A percentile compares a stretch with the other conserved stretches of the same genome.
phyloP scores from a whole-genome alignment of 164 flowering plant genomes.

The Tetracentron sinense region DNA sequence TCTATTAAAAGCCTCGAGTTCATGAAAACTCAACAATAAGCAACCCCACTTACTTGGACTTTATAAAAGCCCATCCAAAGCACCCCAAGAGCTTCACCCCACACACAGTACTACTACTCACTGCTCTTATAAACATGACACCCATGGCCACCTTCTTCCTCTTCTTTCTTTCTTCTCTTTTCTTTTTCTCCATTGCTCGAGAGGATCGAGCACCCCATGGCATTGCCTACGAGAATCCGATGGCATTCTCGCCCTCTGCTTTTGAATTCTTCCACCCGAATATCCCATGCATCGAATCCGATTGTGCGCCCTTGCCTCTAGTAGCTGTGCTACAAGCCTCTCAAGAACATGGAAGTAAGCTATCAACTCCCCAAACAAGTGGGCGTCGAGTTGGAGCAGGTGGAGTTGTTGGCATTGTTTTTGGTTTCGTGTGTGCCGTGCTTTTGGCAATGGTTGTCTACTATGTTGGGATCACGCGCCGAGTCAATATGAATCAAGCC shows the following conservation, averaged over 20 bases:
- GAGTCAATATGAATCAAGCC: slow-evolving; percentile 28
- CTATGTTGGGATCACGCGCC: slow-evolving; percentile 36
- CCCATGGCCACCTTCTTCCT: slow-evolving; percentile 17
- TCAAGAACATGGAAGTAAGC: slow-evolving; percentile 32
- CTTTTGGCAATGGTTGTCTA: slow-evolving; percentile 53
- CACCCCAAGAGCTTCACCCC: slow-evolving; percentile 8
- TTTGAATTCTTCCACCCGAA: slow-evolving; percentile 70
- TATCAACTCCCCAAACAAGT: slow-evolving; percentile 11
- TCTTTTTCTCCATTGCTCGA: slow-evolving; percentile 29
- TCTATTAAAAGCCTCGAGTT: slow-evolving; percentile 26
- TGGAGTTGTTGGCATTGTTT: slow-evolving; percentile 47
- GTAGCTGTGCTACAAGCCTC: slow-evolving; percentile 47
- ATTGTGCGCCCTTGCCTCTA: slow-evolving; percentile 44
- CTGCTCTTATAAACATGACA: slow-evolving; percentile 20
- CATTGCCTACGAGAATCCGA: slow-evolving; percentile 50
- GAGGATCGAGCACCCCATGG: slow-evolving; percentile 65
- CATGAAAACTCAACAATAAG: slow-evolving; percentile 48
- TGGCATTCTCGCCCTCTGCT: slow-evolving; percentile 65
- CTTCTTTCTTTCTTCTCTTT: slow-evolving; percentile 24
- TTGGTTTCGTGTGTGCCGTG: slow-evolving; percentile 40
- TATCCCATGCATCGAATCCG: slow-evolving; percentile 23
- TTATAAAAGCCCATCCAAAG: slow-evolving; percentile 36
- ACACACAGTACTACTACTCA: too few species aligned
- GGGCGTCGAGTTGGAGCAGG: too few species aligned
- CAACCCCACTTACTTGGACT: slow-evolving; percentile 4